These are phyloP conservation scores for Sutorius australiensis DNA, from an alignment of 768 basidiomycete genomes.

Conservation along the genomic window DNA sequence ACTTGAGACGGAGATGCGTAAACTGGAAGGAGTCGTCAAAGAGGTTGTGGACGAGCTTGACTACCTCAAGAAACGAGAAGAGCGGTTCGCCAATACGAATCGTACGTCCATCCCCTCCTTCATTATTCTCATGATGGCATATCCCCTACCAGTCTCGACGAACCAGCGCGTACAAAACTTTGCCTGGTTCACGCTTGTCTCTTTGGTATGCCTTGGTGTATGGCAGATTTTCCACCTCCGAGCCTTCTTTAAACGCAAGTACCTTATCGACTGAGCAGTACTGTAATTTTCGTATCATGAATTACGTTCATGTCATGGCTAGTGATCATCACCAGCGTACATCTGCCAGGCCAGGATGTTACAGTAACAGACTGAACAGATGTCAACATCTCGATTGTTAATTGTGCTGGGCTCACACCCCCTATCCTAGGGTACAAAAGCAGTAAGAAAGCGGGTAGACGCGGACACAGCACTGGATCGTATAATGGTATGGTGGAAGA, in stretches of 20 bases:
- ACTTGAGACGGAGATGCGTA: slow-evolving; percentile 97
- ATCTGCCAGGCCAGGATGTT: neutral
- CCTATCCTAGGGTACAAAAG: slow-evolving; percentile 7
- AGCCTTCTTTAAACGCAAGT: slow-evolving; percentile 94
- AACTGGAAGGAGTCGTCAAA: slow-evolving; percentile 90
- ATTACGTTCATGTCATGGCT: slow-evolving; percentile 1
- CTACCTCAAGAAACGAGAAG: slow-evolving; percentile 89
- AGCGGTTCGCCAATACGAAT: slow-evolving; percentile 84
- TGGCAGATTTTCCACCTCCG: slow-evolving; percentile 97
- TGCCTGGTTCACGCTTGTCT: slow-evolving; percentile 81
- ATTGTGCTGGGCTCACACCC: slow-evolving; percentile 3
- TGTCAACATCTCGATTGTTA: neutral
- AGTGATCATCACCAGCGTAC: neutral
- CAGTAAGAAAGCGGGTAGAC: neutral
- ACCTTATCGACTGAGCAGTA: slow-evolving; percentile 71
- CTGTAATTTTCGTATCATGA: slow-evolving; percentile 4
- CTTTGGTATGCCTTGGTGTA: slow-evolving; percentile 73
- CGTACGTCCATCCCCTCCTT: slow-evolving; percentile 46
- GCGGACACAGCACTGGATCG: neutral
- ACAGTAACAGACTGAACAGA: neutral
- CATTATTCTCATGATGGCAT: neutral
- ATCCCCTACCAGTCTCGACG: slow-evolving; percentile 67
- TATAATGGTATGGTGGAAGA: neutral
- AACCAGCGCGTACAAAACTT: slow-evolving; percentile 90
- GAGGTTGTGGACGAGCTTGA: slow-evolving; percentile 93